phyloP scores from a whole-genome alignment of 2,329 filamentous ascomycete species.

The Iodosphaeria phyllophila region DNA sequence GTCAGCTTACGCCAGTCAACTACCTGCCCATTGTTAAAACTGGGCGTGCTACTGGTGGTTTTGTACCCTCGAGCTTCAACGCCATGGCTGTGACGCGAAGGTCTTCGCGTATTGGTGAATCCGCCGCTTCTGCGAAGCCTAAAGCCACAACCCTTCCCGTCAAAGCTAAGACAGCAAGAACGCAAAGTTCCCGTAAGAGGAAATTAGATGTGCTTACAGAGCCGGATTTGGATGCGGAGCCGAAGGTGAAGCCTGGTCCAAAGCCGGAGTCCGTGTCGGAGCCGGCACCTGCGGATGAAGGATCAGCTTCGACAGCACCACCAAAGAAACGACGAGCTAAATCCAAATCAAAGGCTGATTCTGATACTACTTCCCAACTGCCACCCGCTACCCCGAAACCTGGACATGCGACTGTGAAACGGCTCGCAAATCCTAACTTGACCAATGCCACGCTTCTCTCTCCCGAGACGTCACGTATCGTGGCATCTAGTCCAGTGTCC shows the following conservation, averaged over 20 bases:
- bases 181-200: slow-evolving; percentile 10
- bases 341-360: slow-evolving; percentile 7
- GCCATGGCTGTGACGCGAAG: too few species aligned
- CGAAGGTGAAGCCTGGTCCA: slow-evolving; percentile 1
- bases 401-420: slow-evolving; percentile 22
- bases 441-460: slow-evolving; percentile 58
- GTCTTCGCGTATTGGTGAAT: too few species aligned
- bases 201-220: slow-evolving; percentile 5
- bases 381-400: slow-evolving; percentile 17
- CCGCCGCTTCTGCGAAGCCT: too few species aligned
- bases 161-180: too few species aligned
- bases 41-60: too few species aligned
- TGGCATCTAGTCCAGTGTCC: slow-evolving; percentile 29
- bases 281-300: slow-evolving; percentile 3
- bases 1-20: too few species aligned
- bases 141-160: too few species aligned
- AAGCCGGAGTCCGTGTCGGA: not conserved
- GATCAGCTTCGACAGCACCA: slow-evolving; percentile 11
- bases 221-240: slow-evolving; percentile 2
- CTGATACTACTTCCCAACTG: too few species aligned
- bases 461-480: slow-evolving; percentile 45
- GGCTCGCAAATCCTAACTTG: slow-evolving; percentile 41
- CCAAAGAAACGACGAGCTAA: slow-evolving; percentile 11
- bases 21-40: too few species aligned
- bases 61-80: too few species aligned